Evolutionary conservation across 306 rosid genomes (phyloP), one percentile per base, ranked within the genome.

Genomic region (Leucaena leucocephala): DNA sequence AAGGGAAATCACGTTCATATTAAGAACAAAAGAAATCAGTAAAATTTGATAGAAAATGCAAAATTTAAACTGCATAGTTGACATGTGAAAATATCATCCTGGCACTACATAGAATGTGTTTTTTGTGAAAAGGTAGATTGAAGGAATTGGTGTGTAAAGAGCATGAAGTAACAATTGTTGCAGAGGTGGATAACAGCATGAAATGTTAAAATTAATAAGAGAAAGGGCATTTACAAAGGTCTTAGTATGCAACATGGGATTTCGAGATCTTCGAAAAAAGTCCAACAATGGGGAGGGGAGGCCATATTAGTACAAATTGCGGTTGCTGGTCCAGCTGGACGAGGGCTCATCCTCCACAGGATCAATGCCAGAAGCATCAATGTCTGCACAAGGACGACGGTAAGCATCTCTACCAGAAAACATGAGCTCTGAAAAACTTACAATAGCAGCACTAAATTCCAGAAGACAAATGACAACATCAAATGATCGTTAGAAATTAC

Each of bases 201-300:
- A 79, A 77, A 42, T 44, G 73, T 13, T 13, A 74, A 7, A 52
- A 39, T 40, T 36, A 72, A 71, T 4, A 68, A 69, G 71, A 75
- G 49, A 82, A 67, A 64, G 79, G 76, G 76, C 62, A 71, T n/a
- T 81, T 92, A 94, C 98, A 34, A 77, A 76, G 64, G 83, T 77
- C 80, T 87, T 88, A 19, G 84, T 57, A 55, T 35, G 85, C 66
- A 76, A 77, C 87, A 22, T 43, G 52, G 97, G 81, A 68, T 45
- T 76, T 40, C 58, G 76, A 81, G 86, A 85, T 80, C 83, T 90
- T 74, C 95, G 87, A 67, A 92, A 85, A 78, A 74, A 76, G 77
- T 95, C 89, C 92, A 95, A 72, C 52, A 95, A 87, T 27, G 88
- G 93, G 35, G 91, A 82, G 71, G 98, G 97, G 74, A 95, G 88